Evolutionary conservation across 495 filamentous ascomycete genomes (phyloP).

Genomic region (Chaetomium fimeti): DNA sequence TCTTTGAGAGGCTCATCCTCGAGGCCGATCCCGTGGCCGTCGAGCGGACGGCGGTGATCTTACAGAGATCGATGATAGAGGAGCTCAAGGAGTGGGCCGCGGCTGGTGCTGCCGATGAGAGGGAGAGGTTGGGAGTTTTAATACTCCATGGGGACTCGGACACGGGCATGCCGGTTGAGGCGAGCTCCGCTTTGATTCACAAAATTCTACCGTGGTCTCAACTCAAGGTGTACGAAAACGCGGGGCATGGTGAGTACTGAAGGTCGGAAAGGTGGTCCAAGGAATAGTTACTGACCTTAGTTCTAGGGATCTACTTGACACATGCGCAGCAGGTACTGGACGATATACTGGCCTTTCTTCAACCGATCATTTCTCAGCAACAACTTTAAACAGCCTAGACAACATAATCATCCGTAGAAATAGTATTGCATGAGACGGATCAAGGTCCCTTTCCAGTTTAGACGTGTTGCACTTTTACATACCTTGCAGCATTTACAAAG

Average conservation of each 20-base stretch:
- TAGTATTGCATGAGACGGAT: too few relatives aligned
- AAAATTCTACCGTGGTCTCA: constrained; percentile 22
- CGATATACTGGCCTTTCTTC: constrained; percentile 3
- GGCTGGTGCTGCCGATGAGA: neutral
- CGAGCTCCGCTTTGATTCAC: constrained; percentile 11
- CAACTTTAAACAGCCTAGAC: too few relatives aligned
- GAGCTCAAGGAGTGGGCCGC: constrained; percentile 17
- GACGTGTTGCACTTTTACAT: too few relatives aligned
- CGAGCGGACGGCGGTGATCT: constrained; percentile 17
- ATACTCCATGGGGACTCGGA: constrained; percentile 24
- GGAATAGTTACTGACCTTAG: neutral
- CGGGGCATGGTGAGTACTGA: constrained; percentile 23
- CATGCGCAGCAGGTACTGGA: constrained; percentile 9
- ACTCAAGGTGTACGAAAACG: constrained; percentile 25
- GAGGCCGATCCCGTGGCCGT: constrained; percentile 23
- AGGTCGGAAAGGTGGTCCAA: neutral
- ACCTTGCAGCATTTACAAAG: too few relatives aligned
- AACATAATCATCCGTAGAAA: too few relatives aligned
- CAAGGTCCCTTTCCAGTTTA: too few relatives aligned
- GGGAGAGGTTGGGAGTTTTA: constrained; percentile 15
- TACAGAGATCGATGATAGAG: neutral
- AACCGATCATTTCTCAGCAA: constrained; percentile 4
- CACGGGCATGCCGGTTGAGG: constrained; percentile 21
- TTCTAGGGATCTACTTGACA: constrained; percentile 14
- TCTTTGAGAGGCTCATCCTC: constrained; percentile 18